phyloP scores from a whole-genome alignment of 202 grass and related monocot species.

The Carex arenaria region DNA sequence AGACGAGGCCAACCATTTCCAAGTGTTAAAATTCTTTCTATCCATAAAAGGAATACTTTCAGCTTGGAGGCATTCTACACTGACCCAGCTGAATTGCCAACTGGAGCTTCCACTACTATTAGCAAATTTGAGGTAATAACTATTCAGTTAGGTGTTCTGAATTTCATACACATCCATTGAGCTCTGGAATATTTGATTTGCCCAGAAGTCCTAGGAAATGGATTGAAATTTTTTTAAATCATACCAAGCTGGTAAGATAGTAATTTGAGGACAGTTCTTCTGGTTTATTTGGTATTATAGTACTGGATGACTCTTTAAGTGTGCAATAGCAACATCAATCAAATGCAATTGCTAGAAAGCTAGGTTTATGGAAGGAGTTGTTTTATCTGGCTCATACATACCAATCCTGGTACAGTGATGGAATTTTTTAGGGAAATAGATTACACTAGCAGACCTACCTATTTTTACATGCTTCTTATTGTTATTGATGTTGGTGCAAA shows the following conservation, averaged over 20 bases:
- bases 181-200: background rate
- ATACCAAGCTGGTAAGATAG: background rate
- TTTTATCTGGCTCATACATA: background rate
- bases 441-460: background rate
- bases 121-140: slow-evolving; percentile 73
- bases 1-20: slow-evolving; percentile 70
- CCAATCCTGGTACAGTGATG: background rate
- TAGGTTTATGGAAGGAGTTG: background rate
- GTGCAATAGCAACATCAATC: background rate
- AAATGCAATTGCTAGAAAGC: background rate
- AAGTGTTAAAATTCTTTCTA: slow-evolving; percentile 69
- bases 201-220: background rate
- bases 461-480: background rate
- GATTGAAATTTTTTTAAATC: background rate
- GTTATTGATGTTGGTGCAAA: background rate
- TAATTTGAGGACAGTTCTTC: background rate
- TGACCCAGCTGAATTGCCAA: slow-evolving; percentile 66
- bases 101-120: slow-evolving; percentile 51
- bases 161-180: background rate
- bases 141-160: background rate
- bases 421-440: background rate
- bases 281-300: background rate
- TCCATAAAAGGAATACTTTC: slow-evolving; percentile 49
- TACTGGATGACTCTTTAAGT: background rate
- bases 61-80: slow-evolving; percentile 81